phyloP scores from a whole-genome alignment of 164 flowering plant genomes.

The Macadamia tetraphylla region DNA sequence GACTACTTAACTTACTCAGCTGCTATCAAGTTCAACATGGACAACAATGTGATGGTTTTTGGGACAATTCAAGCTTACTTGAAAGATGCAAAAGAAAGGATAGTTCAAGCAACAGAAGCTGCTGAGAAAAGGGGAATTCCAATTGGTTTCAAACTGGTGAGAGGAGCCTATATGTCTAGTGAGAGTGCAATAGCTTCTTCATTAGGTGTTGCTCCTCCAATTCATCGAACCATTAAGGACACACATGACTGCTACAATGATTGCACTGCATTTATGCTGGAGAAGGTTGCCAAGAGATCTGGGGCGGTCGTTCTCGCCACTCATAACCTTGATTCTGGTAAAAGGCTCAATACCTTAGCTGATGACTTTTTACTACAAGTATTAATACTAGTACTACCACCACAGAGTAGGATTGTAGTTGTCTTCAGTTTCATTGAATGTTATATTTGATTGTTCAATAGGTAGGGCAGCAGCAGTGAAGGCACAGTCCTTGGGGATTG shows the following conservation, averaged over 20 bases:
- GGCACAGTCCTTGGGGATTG: conserved; percentile 59
- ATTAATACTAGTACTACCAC: background rate
- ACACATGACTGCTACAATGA: conserved; percentile 73
- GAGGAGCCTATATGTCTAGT: conserved; percentile 85
- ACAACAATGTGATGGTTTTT: conserved; percentile 40
- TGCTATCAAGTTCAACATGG: conserved; percentile 37
- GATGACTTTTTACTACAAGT: background rate
- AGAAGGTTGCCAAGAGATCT: conserved; percentile 44
- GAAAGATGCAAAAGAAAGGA: conserved; percentile 69
- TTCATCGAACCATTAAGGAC: conserved; percentile 56
- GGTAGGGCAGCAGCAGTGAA: conserved; percentile 61
- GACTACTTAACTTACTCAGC: conserved; percentile 71
- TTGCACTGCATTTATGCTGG: conserved; percentile 64
- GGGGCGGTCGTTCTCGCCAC: conserved; percentile 73
- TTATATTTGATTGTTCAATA: conserved; percentile 11
- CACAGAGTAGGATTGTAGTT: no score
- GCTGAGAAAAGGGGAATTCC: conserved; percentile 67
- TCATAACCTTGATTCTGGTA: conserved; percentile 88
- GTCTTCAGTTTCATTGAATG: no score
- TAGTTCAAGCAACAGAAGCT: conserved; percentile 34
- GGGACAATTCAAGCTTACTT: conserved; percentile 83
- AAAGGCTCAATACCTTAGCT: background rate
- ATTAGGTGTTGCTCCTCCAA: conserved; percentile 60
- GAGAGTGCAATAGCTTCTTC: conserved; percentile 55
- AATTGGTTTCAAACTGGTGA: conserved; percentile 76